These are phyloP conservation scores for Rugonectria rugulosa DNA, from an alignment of 2,329 filamentous ascomycete genomes.

Conservation along the genomic window DNA sequence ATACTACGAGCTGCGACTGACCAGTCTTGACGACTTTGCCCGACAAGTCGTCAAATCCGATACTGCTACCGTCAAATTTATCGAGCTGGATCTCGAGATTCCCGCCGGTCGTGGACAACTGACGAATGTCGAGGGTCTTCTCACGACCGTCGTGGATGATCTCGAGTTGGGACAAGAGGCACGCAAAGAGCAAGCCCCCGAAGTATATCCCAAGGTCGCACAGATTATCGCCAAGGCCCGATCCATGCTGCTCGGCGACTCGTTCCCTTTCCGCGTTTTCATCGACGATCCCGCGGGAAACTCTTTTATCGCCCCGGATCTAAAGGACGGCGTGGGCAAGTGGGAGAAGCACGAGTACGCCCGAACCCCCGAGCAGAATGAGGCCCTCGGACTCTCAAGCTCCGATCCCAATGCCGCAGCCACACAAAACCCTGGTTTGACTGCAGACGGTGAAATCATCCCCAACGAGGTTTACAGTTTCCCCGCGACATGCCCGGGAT, in stretches of 20 bases:
- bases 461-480: slow-evolving; percentile 94
- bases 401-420: slow-evolving; percentile 64
- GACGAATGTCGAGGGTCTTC: slow-evolving; percentile 90
- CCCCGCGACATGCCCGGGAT: slow-evolving; percentile 90
- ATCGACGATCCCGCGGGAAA: slow-evolving; percentile 94
- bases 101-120: slow-evolving; percentile 90
- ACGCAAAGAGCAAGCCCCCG: slow-evolving; percentile 78
- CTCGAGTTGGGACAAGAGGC: slow-evolving; percentile 83
- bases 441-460: slow-evolving; percentile 78
- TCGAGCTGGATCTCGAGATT: slow-evolving; percentile 92
- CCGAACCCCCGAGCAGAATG: slow-evolving; percentile 86
- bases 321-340: slow-evolving; percentile 81
- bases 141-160: slow-evolving; percentile 80
- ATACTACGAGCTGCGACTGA: slow-evolving; percentile 83
- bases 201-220: slow-evolving; percentile 79
- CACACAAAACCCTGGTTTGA: slow-evolving; percentile 58
- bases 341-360: slow-evolving; percentile 87
- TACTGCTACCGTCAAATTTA: slow-evolving; percentile 82
- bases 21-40: slow-evolving; percentile 75
- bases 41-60: slow-evolving; percentile 94
- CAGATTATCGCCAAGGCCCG: slow-evolving; percentile 77
- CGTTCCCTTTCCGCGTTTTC: slow-evolving; percentile 86
- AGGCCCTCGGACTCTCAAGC: slow-evolving; percentile 77
- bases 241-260: slow-evolving; percentile 78
- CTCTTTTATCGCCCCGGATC: slow-evolving; percentile 92